phyloP scores from a whole-genome alignment of 2,329 filamentous ascomycete species.

The Penicillium sp. region DNA sequence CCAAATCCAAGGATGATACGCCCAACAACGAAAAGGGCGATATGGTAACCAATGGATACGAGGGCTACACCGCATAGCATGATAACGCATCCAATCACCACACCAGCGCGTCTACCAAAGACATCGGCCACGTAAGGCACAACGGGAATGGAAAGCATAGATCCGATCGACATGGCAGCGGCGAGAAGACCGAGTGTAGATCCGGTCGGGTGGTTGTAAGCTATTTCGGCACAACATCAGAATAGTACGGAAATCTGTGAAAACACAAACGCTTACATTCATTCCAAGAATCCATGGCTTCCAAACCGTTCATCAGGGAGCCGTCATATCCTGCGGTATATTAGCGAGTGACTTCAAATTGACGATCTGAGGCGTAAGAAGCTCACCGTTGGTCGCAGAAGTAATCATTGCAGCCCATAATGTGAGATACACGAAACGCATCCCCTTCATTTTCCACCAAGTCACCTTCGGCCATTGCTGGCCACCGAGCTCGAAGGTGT shows the following conservation, averaged over 20 bases:
- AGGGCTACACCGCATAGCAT: slow-evolving; percentile 48
- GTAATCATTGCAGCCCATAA: slow-evolving; percentile 24
- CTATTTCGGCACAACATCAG: neutral
- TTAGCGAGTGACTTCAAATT: too few relatives aligned
- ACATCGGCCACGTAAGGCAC: slow-evolving; percentile 49
- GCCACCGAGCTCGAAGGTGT: slow-evolving; percentile 20
- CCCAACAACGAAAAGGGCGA: slow-evolving; percentile 47
- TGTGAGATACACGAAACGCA: slow-evolving; percentile 22
- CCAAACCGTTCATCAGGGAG: slow-evolving; percentile 49
- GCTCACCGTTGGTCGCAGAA: slow-evolving; percentile 19
- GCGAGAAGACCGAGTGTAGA: slow-evolving; percentile 44
- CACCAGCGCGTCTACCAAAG: slow-evolving; percentile 46
- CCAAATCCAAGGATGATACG: slow-evolving; percentile 41
- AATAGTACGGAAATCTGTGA: too few relatives aligned
- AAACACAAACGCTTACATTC: slow-evolving; percentile 29
- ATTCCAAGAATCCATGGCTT: slow-evolving; percentile 47
- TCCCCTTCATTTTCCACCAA: slow-evolving; percentile 24
- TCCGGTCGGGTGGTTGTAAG: neutral
- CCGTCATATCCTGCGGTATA: slow-evolving; percentile 39
- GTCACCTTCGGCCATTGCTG: slow-evolving; percentile 21
- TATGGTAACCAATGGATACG: slow-evolving; percentile 35
- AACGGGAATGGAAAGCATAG: slow-evolving; percentile 48
- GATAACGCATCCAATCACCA: slow-evolving; percentile 47
- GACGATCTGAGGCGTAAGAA: too few relatives aligned
- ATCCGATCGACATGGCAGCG: slow-evolving; percentile 50